Evolutionary conservation across 2,329 filamentous ascomycete species (phyloP), one percentile per base, ranked within the genome.

Genomic region (Rhinocladiella mackenziei): DNA sequence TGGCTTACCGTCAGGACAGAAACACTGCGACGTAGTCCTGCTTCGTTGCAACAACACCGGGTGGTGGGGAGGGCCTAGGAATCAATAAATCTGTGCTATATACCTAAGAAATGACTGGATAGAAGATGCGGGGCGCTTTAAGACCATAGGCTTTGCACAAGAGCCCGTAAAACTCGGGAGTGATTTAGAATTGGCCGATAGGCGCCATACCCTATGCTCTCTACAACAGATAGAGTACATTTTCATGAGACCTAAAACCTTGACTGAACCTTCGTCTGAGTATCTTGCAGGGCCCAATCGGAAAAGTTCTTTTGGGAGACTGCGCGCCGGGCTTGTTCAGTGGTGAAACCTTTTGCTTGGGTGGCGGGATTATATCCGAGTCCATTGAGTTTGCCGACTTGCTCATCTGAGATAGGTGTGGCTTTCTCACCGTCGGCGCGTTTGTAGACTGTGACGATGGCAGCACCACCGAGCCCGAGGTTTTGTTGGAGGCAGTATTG

Each of bases 301-400:
- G 77, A 83, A 34, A 65, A 65, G 57, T 73, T 77, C 66, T 77
- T 83, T 72, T 83, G 88, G 61, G 84, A 83, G 56, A 88, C 78
- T 15, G 80, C 76, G 28, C 69, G 70, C 49, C 82, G 83, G 10
- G 74, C 76, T 70, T 96, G 88, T 54, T 74, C 80, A 50, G 76
- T 77, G 0, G 89, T 94, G 65, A 95, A 94, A 1, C 89, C 89
- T 72, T 83, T 89, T 10, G 91, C 91, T 66, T 86, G 82, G 4
- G 89, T 83, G 3, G 91, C 91, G 14, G 91, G 91, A 64, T 97
- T 97, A 60, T 97, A 97, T 0, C 88, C 89, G 14, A 95, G 68
- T 35, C 78, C 77, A 42, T 77, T 89, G 48, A 67, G 64, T 71
- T 74, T 78, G 1, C 74, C 86, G 2, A 94, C 77, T 33, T 77